These are phyloP conservation scores for Solanum sitiens DNA, from an alignment of 257 asterid species.

Conservation along the genomic window DNA sequence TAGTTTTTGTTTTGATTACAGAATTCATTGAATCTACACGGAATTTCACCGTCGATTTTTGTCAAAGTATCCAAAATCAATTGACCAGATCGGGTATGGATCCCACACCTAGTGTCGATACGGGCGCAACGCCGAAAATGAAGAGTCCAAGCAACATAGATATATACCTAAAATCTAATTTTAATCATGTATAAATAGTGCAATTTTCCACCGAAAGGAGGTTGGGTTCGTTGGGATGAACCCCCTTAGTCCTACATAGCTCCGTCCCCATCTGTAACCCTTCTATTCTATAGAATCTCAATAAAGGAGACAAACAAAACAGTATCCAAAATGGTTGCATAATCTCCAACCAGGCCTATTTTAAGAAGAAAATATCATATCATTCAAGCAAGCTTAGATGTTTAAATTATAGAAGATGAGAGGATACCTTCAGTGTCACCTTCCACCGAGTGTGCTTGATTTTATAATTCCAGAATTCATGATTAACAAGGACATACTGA, in stretches of 20 bases:
- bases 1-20: background rate
- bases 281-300: background rate
- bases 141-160: background rate
- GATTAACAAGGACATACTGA: conserved; percentile 88
- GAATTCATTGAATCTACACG: background rate
- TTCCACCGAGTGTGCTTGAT: conserved; percentile 84
- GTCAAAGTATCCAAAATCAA: background rate
- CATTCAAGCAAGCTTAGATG: background rate
- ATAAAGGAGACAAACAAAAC: background rate
- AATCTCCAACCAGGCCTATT: background rate
- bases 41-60: background rate
- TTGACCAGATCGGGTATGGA: background rate
- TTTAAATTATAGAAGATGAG: background rate
- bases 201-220: too few species aligned
- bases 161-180: background rate
- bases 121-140: background rate
- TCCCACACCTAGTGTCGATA: background rate
- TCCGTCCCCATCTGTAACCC: background rate
- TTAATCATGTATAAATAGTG: background rate
- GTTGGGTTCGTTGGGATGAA: background rate
- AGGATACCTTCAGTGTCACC: conserved; percentile 76
- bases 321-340: background rate
- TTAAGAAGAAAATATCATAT: background rate
- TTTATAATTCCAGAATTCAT: conserved; percentile 80
- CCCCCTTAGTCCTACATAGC: background rate